phyloP scores from a whole-genome alignment of 495 filamentous ascomycete genomes.

The Platismatia glauca region DNA sequence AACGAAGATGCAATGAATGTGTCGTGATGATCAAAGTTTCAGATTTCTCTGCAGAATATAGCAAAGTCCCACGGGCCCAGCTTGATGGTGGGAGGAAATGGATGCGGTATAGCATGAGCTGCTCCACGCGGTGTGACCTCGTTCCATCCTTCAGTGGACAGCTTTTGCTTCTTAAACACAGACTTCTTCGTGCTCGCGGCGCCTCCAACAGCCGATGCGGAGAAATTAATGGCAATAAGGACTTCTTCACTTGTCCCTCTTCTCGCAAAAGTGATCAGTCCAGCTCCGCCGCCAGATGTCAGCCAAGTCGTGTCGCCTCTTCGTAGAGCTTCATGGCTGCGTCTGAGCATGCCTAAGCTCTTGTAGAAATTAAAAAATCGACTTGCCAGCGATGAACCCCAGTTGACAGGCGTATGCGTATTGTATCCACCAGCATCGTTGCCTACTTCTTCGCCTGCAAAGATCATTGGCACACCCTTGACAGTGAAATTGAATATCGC shows the following conservation, averaged over 20 bases:
- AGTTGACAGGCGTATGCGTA: conserved; percentile 2
- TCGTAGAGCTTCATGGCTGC: conserved; percentile 1
- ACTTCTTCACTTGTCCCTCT: not conserved
- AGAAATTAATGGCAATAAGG: conserved; percentile 3
- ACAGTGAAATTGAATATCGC: conserved; percentile 9
- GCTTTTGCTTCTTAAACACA: not conserved
- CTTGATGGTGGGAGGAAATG: not conserved
- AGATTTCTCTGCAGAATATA: not conserved
- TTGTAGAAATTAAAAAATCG: conserved; percentile 2
- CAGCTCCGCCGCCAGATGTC: not conserved
- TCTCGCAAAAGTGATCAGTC: not conserved
- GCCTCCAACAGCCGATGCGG: not conserved
- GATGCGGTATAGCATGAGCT: not conserved
- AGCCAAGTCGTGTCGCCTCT: not conserved
- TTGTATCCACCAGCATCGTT: conserved; percentile 4
- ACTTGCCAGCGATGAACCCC: not conserved
- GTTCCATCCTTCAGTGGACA: not conserved
- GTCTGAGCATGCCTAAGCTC: not conserved
- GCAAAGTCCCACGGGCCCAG: not conserved
- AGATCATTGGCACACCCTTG: conserved; percentile 3
- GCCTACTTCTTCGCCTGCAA: conserved; percentile 7
- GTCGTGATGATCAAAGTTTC: not conserved
- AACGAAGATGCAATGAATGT: not conserved
- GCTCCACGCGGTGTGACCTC: not conserved
- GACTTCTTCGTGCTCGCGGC: not conserved